Evolutionary conservation across 1,139 yeast species (phyloP).

Genomic region (Scheffersomyces segobiensis): DNA sequence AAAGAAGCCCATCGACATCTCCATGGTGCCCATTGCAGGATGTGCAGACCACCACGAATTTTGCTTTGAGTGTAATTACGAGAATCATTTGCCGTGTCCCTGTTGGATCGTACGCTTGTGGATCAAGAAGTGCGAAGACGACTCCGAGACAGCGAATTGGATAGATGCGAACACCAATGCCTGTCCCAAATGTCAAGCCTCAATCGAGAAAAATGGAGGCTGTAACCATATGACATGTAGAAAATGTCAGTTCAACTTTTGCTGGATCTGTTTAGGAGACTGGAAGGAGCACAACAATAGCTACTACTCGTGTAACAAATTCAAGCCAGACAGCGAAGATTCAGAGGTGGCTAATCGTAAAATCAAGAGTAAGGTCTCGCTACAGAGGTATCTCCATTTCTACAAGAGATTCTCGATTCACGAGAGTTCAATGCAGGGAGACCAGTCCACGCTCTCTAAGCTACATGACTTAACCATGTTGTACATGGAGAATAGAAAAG

Average conservation of each 20-base stretch:
- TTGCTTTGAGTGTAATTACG: constrained; percentile 76
- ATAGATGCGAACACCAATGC: constrained; percentile 82
- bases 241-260: constrained; percentile 76
- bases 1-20: constrained; percentile 10
- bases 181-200: constrained; percentile 67
- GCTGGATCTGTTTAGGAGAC: constrained; percentile 86
- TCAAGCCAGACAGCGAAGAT: constrained; percentile 32
- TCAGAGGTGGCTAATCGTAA: constrained; percentile 31
- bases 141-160: constrained; percentile 89
- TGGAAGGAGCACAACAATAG: constrained; percentile 75
- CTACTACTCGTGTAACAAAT: constrained; percentile 69
- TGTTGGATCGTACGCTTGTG: constrained; percentile 71
- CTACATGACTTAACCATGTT: constrained; percentile 66
- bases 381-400: constrained; percentile 74
- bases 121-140: constrained; percentile 81
- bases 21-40: constrained; percentile 42
- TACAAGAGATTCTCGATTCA: constrained; percentile 77
- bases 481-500: constrained; percentile 48
- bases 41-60: constrained; percentile 72
- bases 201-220: constrained; percentile 84
- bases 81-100: constrained; percentile 83
- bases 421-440: constrained; percentile 75
- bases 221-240: constrained; percentile 95
- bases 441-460: constrained; percentile 58
- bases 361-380: constrained; percentile 38